Conservation (phyloP, 192 early-diverging fungal genomes). For the Backusella sp. region DNA sequence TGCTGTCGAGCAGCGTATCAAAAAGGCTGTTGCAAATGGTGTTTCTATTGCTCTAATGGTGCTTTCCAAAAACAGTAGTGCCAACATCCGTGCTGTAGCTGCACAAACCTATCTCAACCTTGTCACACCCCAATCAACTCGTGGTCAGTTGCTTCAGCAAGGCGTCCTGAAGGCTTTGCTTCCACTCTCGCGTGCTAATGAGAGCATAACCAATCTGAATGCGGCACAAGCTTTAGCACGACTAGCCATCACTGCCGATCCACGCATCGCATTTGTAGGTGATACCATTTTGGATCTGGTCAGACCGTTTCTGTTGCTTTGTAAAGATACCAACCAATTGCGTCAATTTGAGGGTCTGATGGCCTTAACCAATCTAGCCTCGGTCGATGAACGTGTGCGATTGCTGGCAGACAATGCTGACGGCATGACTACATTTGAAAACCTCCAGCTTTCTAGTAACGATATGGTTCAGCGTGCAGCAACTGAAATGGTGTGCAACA, state of each 20-base stretch:
- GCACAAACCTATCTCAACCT: slow-evolving; percentile 70
- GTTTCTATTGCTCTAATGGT: slow-evolving; percentile 53
- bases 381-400: slow-evolving; percentile 68
- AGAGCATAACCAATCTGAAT: slow-evolving; percentile 63
- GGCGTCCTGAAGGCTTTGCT: slow-evolving; percentile 70
- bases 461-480: slow-evolving; percentile 80
- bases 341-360: slow-evolving; percentile 88
- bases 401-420: slow-evolving; percentile 52
- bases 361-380: slow-evolving; percentile 91
- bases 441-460: slow-evolving; percentile 78
- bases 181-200: slow-evolving; percentile 58
- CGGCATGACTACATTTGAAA: slow-evolving; percentile 73
- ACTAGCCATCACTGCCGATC: slow-evolving; percentile 89
- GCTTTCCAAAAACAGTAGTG: slow-evolving; percentile 53
- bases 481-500: slow-evolving; percentile 90
- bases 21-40: slow-evolving; percentile 57
- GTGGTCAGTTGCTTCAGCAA: slow-evolving; percentile 81
- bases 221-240: slow-evolving; percentile 88
- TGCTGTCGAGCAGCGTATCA: slow-evolving; percentile 57
- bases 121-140: slow-evolving; percentile 63
- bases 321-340: slow-evolving; percentile 56
- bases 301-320: slow-evolving; percentile 64
- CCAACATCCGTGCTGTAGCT: slow-evolving; percentile 58
- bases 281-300: slow-evolving; percentile 67
- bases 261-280: slow-evolving; percentile 80